Base-by-base conservation (phyloP, 2,329 filamentous ascomycete genomes). In the Phaeosphaeriaceae sp. region DNA sequence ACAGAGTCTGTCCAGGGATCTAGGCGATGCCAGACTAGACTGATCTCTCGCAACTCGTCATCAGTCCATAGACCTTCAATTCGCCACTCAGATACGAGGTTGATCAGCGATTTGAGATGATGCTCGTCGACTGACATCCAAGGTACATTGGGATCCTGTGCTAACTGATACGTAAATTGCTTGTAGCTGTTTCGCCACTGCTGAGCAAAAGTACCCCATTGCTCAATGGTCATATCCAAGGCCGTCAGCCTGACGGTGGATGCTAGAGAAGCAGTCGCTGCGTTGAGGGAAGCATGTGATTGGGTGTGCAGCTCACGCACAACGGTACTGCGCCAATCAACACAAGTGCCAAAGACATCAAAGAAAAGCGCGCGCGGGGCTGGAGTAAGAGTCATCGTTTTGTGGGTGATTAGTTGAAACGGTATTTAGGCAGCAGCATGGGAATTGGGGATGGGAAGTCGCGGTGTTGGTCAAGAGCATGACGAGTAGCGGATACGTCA, bases 311-410 rank as follows among this genome's bases (percentile, higher is more conserved):
- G 80, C 45, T 83, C 82, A 7, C 79, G 74, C 12, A 80, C 83
- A 16, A 94, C 83, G 2, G 85, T 84, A 32, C 77, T 78, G 48
- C 89, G 86, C 89, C 89, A 93, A 76, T 93, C 82, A 37, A 94
- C 89, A 55, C 87, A 84, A 1, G 90, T 94, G 35, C 89, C 89
- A 71, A 92, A 92, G 61, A 91, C 83, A 74, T 92, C 88, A 65
- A 90, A 91, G 45, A 86, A 79, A 28, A 92, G 76, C 6, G 83
- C 87, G 58, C 84, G 84, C 55, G 74, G 74, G 7, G 60, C 47
- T 8, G 57, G 60, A 11, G 52, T 40, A 3, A 68, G 41, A 42
- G 63, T 52, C 68, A 71, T 71, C 2, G 44, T 63, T 26, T 56
- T 21, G 9, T 39, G 33, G 9, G 49, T 46, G 9, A 60, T 56